These are phyloP conservation scores for Metarhizium album DNA, from an alignment of 2,329 filamentous ascomycete species.

Conservation along the genomic window DNA sequence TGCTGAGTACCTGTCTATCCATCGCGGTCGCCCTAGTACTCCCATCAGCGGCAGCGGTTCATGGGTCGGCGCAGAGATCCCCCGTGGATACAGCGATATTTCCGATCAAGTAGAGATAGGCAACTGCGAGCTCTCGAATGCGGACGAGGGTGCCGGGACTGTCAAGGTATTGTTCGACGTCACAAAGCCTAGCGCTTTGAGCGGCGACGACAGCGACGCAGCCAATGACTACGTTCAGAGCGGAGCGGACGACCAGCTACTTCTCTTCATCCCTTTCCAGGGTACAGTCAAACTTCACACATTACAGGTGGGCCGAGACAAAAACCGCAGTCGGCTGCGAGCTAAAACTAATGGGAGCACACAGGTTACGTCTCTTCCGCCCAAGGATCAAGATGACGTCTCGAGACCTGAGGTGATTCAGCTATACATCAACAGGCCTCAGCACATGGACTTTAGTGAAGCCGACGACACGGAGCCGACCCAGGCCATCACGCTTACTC, in stretches of 20 bases:
- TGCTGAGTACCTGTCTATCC: slow-evolving; percentile 51
- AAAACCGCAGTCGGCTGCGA: not conserved
- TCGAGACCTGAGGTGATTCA: slow-evolving; percentile 76
- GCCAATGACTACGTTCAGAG: slow-evolving; percentile 83
- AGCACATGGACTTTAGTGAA: slow-evolving; percentile 91
- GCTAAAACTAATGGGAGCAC: not conserved
- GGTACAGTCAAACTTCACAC: slow-evolving; percentile 83
- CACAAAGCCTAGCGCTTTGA: slow-evolving; percentile 53
- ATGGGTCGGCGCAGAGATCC: slow-evolving; percentile 68
- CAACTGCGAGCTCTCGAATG: slow-evolving; percentile 79
- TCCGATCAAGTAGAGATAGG: slow-evolving; percentile 70
- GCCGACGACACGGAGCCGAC: slow-evolving; percentile 77
- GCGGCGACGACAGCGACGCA: slow-evolving; percentile 42
- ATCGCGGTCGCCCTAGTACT: slow-evolving; percentile 31
- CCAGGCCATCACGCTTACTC: slow-evolving; percentile 64
- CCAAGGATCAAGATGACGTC: slow-evolving; percentile 58
- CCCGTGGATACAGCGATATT: slow-evolving; percentile 74
- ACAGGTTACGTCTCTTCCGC: slow-evolving; percentile 74
- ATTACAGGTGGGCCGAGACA: slow-evolving; percentile 40
- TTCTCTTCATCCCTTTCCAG: slow-evolving; percentile 87
- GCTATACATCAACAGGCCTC: slow-evolving; percentile 77
- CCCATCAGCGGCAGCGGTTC: slow-evolving; percentile 25
- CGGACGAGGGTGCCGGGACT: slow-evolving; percentile 63
- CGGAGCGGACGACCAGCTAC: slow-evolving; percentile 92
- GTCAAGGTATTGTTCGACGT: slow-evolving; percentile 65